Evolutionary conservation across 768 basidiomycete species (phyloP), one percentile per base, ranked within the genome.

Genomic region (Clathrus columnatus): DNA sequence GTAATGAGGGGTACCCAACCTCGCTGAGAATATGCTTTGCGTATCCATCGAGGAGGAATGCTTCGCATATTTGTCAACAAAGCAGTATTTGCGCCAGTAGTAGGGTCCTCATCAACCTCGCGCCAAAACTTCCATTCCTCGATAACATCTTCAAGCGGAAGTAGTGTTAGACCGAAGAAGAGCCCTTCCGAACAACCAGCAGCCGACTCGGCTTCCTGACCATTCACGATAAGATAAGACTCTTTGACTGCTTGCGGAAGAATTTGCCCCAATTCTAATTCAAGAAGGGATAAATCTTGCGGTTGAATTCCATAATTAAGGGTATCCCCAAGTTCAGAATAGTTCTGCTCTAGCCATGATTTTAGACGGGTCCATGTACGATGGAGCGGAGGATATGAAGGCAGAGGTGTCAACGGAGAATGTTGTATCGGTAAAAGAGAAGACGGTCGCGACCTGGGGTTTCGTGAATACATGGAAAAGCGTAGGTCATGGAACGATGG

Each of bases 51-150:
- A 1, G 87, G 82, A 1, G 96, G 96, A 59, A 96, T 83, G 11
- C 90, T 90, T 52, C 82, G 80, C 95, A 96, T 96, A 18, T 78
- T 75, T 30, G 82, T 77, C 29, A 81, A 76, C 58, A 97, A 75
- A 32, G 73, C 75, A 36, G 75, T 66, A 68, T 94, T 96, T 7
- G 82, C 85, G 46, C 92, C 93, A 0, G 92, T 91, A 6, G 73
- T 69, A 0, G 93, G 89, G 63, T 96, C 95, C 7, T 84, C 76
- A 64, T 97, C 94, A 30, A 97, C 90, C 63, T 88, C 85, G 59
- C 95, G 75, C 95, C 96, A 98, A 66, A 96, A 97, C 30, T 79
- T 75, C 93, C 95, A 99, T 70, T 99, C 96, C 56, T 92, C 85
- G 44, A 93, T 74, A 24, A 96, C 91, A 62, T 91, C 87, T 64